These are phyloP conservation scores for Dicorynia guianensis DNA, from an alignment of 306 rosid genomes.

Conservation along the genomic window DNA sequence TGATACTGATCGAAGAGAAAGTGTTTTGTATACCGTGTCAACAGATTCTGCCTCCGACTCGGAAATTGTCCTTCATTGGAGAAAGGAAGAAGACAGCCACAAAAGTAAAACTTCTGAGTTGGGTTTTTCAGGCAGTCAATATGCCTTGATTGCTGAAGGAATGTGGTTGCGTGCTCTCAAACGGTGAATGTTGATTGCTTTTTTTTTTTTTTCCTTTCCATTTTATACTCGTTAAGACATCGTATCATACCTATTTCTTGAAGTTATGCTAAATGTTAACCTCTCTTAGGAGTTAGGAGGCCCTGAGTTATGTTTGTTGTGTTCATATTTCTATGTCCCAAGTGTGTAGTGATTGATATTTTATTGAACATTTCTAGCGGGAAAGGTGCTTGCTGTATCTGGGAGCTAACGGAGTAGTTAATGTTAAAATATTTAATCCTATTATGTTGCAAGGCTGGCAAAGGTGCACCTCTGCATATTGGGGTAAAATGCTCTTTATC, in stretches of 20 bases:
- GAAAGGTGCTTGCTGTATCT: too few relatives aligned
- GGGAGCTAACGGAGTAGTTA: too few relatives aligned
- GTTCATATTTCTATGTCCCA: too few relatives aligned
- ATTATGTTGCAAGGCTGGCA: too few relatives aligned
- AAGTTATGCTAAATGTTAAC: neutral
- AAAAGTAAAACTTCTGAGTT: constrained; percentile 44
- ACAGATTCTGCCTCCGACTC: constrained; percentile 45
- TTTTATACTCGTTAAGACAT: neutral
- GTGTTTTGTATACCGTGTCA: constrained; percentile 61
- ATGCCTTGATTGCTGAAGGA: constrained; percentile 78
- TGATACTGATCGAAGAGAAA: constrained; percentile 52
- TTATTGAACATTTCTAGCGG: too few relatives aligned
- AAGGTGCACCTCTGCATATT: too few relatives aligned
- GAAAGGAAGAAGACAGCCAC: constrained; percentile 50
- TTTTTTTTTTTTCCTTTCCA: neutral
- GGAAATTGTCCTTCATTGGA: constrained; percentile 59
- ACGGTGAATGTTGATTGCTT: constrained; percentile 58
- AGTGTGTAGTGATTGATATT: too few relatives aligned
- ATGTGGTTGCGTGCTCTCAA: constrained; percentile 73
- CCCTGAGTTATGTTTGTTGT: neutral
- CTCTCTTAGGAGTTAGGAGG: neutral
- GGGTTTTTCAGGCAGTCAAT: constrained; percentile 65
- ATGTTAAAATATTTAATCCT: too few relatives aligned
- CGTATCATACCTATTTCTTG: constrained; percentile 12
- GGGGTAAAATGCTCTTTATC: too few relatives aligned